Evolutionary conservation across 2,329 filamentous ascomycete genomes (phyloP).

Genomic region (Capronia epimyces): DNA sequence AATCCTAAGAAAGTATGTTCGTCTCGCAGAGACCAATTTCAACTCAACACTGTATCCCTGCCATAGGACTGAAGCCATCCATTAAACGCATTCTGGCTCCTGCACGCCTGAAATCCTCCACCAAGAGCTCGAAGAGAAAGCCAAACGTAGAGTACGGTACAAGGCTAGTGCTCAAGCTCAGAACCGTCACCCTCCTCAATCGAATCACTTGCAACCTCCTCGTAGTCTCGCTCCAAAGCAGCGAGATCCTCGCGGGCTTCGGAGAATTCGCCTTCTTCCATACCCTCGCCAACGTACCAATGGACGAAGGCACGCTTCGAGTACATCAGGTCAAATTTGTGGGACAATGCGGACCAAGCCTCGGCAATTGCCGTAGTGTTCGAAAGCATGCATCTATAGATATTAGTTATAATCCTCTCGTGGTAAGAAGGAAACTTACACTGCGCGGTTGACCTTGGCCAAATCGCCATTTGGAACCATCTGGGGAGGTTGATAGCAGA

Average conservation of each 20-base stretch:
- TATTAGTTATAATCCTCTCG: background rate
- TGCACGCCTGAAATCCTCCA: constrained; percentile 16
- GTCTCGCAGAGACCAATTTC: constrained; percentile 18
- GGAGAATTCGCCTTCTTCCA: constrained; percentile 99
- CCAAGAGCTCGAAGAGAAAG: constrained; percentile 4
- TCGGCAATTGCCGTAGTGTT: constrained; percentile 97
- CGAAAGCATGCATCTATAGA: constrained; percentile 75
- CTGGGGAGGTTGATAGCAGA: constrained; percentile 98
- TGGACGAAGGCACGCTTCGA: constrained; percentile 99
- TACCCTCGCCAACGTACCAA: constrained; percentile 99
- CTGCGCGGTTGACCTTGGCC: constrained; percentile 95
- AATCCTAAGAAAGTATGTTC: constrained; percentile 7
- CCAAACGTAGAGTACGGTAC: background rate
- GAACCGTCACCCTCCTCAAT: constrained; percentile 76
- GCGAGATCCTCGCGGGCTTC: constrained; percentile 98
- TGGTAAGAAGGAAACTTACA: constrained; percentile 58
- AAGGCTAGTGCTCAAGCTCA: constrained; percentile 81
- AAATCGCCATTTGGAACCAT: constrained; percentile 95
- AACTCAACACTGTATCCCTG: constrained; percentile 1
- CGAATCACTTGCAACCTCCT: constrained; percentile 95
- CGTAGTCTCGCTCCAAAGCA: constrained; percentile 96
- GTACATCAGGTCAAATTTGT: constrained; percentile 99
- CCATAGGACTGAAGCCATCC: background rate
- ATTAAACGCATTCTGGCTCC: constrained; percentile 17
- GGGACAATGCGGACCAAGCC: constrained; percentile 91